A percentile compares a stretch with the other conserved stretches of the same genome.
phyloP scores from a whole-genome alignment of 176 grass and related monocot genomes.

The Bothriochloa decipiens region DNA sequence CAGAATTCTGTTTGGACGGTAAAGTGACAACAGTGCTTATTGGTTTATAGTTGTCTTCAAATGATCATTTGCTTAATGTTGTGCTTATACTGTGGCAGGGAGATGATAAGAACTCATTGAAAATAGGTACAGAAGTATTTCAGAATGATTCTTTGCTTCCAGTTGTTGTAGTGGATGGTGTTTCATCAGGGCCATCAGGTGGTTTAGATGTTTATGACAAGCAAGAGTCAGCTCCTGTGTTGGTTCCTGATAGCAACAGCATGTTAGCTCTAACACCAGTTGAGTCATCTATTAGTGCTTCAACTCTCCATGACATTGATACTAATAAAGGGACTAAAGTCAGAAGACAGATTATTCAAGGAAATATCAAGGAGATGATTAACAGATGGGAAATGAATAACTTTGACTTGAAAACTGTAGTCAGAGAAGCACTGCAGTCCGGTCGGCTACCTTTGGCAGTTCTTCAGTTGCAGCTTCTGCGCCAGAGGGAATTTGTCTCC shows the following conservation, averaged over 20 bases:
- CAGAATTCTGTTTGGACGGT: slow-evolving; percentile 62
- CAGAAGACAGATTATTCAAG: slow-evolving; percentile 53
- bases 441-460: slow-evolving; percentile 92
- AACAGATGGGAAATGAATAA: slow-evolving; percentile 80
- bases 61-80: slow-evolving; percentile 29
- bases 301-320: slow-evolving; percentile 34
- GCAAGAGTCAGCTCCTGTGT: slow-evolving; percentile 40
- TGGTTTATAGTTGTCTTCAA: slow-evolving; percentile 2
- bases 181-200: slow-evolving; percentile 43
- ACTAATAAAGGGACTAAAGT: slow-evolving; percentile 43
- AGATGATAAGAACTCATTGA: slow-evolving; percentile 65
- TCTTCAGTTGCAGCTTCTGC: slow-evolving; percentile 89
- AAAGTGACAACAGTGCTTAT: slow-evolving; percentile 35
- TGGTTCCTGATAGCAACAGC: slow-evolving; percentile 44
- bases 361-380: slow-evolving; percentile 95
- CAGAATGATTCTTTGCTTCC: slow-evolving; percentile 56
- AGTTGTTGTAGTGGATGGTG: slow-evolving; percentile 54
- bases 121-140: slow-evolving; percentile 53
- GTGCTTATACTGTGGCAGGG: slow-evolving; percentile 49
- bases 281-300: slow-evolving; percentile 55
- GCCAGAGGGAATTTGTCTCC: slow-evolving; percentile 59
- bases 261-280: slow-evolving; percentile 56
- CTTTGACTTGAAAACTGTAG: slow-evolving; percentile 77
- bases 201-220: slow-evolving; percentile 44
- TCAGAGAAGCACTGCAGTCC: slow-evolving; percentile 86